Conservation (phyloP, 805 yeast species). For the Zygosaccharomyces rouxii region DNA sequence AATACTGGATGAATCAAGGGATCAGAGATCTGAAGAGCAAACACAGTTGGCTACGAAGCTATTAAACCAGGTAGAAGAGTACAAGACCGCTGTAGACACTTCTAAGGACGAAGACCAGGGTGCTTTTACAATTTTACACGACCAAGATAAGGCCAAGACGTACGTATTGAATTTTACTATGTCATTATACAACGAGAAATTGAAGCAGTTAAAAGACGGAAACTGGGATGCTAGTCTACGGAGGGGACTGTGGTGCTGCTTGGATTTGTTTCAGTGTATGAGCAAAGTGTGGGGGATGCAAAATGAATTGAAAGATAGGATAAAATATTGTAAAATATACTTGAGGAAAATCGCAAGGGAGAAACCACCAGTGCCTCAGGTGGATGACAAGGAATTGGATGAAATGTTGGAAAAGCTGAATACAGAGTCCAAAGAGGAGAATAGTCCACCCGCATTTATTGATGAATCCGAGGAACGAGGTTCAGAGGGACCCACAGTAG, state of each 20-base stretch:
- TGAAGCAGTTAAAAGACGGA: constrained; percentile 45
- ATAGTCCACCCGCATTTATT: constrained; percentile 7
- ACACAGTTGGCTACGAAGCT: constrained; percentile 57
- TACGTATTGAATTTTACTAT: constrained; percentile 56
- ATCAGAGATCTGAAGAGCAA: constrained; percentile 55
- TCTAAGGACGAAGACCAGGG: constrained; percentile 32
- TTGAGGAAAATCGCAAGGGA: constrained; percentile 27
- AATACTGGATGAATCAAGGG: constrained; percentile 46
- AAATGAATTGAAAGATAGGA: constrained; percentile 19
- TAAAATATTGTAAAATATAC: constrained; percentile 30
- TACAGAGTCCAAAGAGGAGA: constrained; percentile 7
- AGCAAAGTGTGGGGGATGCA: constrained; percentile 25
- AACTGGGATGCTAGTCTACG: constrained; percentile 36
- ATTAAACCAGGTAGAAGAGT: constrained; percentile 65
- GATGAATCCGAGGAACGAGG: constrained; percentile 8
- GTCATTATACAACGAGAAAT: constrained; percentile 48
- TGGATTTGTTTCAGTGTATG: constrained; percentile 24
- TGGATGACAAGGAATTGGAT: constrained; percentile 7
- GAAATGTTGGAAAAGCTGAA: constrained; percentile 9
- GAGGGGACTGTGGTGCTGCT: constrained; percentile 33
- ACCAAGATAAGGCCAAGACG: constrained; percentile 53
- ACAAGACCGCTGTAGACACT: constrained; percentile 40
- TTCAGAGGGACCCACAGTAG: background rate
- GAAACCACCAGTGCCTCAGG: background rate
- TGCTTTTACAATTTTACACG: constrained; percentile 44